Evolutionary conservation across 805 yeast species (phyloP).

Genomic region (Priceomyces melissophilus): DNA sequence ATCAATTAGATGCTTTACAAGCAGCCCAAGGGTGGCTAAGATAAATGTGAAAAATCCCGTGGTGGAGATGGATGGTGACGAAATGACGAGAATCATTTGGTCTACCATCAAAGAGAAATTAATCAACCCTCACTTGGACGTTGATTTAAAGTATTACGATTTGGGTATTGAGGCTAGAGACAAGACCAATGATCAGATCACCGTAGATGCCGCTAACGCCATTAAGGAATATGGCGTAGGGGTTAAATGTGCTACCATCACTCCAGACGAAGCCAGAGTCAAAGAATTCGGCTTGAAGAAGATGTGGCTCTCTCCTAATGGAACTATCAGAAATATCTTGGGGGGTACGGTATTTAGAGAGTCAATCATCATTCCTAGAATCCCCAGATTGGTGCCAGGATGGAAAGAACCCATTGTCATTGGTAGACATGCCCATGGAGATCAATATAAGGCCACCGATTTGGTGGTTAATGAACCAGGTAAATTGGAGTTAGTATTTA

Average conservation of each 20-base stretch:
- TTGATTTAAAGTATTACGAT: constrained; percentile 75
- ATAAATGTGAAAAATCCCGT: constrained; percentile 70
- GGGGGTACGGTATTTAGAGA: constrained; percentile 86
- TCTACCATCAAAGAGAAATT: constrained; percentile 64
- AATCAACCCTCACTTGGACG: constrained; percentile 65
- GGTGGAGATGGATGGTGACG: constrained; percentile 82
- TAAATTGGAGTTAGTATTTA: constrained; percentile 60
- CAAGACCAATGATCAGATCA: constrained; percentile 66
- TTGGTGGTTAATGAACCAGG: constrained; percentile 66
- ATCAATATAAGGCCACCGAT: constrained; percentile 81
- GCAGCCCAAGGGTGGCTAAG: constrained; percentile 28
- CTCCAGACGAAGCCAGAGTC: constrained; percentile 80
- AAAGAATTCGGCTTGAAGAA: constrained; percentile 68
- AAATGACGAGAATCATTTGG: constrained; percentile 86
- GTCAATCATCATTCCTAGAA: constrained; percentile 73
- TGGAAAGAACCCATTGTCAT: constrained; percentile 83
- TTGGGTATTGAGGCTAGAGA: constrained; percentile 68
- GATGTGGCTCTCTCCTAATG: constrained; percentile 87
- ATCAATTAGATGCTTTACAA: constrained; percentile 5
- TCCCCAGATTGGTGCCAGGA: constrained; percentile 72
- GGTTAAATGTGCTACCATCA: constrained; percentile 80
- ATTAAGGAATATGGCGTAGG: constrained; percentile 75
- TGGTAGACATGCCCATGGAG: constrained; percentile 85
- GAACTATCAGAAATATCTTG: constrained; percentile 75
- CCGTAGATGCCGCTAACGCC: constrained; percentile 77